phyloP scores from a whole-genome alignment of 306 rosid genomes.

The Cicer pinnatifidum region DNA sequence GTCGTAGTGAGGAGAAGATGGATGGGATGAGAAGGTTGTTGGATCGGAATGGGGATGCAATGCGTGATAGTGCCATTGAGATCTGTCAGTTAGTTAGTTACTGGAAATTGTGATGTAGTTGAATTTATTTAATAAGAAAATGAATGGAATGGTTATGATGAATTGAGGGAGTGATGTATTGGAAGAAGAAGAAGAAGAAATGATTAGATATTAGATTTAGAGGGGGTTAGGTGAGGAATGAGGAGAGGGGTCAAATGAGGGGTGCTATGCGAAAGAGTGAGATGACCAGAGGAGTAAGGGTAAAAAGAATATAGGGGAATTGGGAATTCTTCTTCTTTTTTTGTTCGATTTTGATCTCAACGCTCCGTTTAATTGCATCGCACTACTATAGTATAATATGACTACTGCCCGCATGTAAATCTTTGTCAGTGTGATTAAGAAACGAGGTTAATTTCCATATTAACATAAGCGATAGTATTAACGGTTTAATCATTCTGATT shows the following conservation, averaged over 20 bases:
- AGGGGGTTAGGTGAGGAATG: conserved; percentile 15
- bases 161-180: not conserved
- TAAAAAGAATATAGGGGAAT: too few relatives aligned
- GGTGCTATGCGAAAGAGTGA: not conserved
- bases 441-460: too few relatives aligned
- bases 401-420: too few relatives aligned
- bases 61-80: conserved; percentile 66
- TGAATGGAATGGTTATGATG: not conserved
- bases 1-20: conserved; percentile 53
- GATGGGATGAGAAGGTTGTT: conserved; percentile 55
- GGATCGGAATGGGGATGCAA: conserved; percentile 49
- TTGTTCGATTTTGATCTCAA: too few relatives aligned
- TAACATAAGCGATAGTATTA: too few relatives aligned
- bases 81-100: conserved; percentile 38
- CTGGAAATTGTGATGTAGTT: not conserved
- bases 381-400: too few relatives aligned
- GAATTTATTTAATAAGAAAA: not conserved
- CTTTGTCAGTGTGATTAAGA: too few relatives aligned
- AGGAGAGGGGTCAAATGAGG: not conserved
- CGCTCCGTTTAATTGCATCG: too few relatives aligned
- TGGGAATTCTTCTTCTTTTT: not conserved
- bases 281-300: too few relatives aligned
- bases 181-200: not conserved
- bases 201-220: not conserved
- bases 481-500: too few relatives aligned